A percentile compares a stretch with the other conserved stretches of the same genome.
These are phyloP conservation scores for Fusarium begoniae DNA, from an alignment of 2,329 filamentous ascomycete species.

Conservation along the genomic window DNA sequence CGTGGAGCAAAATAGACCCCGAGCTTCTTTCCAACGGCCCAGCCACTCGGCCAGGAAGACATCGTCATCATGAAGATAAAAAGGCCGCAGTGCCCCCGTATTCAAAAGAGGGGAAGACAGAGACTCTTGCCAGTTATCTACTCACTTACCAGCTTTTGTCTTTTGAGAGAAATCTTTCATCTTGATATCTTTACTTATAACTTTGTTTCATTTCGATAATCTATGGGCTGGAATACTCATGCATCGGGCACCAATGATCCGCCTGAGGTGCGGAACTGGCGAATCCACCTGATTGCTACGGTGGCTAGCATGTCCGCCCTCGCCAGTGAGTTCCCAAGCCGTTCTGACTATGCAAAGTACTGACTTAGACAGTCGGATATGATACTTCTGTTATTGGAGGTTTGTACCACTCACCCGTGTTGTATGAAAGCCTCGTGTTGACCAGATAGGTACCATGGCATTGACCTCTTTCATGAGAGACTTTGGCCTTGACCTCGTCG, in stretches of 20 bases:
- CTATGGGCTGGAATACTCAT: conserved; percentile 45
- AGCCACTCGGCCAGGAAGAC: background rate
- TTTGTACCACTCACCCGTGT: background rate
- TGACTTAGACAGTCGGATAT: conserved; percentile 45
- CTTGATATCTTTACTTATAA: background rate
- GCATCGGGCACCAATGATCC: conserved; percentile 51
- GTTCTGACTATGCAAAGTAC: background rate
- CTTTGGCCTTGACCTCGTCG: conserved; percentile 44
- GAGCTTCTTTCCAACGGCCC: background rate
- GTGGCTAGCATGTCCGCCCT: conserved; percentile 48
- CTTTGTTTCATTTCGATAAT: conserved; percentile 8
- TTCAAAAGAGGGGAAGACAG: background rate
- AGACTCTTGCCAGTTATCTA: conserved; percentile 1
- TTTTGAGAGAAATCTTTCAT: background rate
- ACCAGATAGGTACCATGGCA: conserved; percentile 46
- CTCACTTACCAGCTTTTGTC: background rate
- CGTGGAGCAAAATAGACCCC: conserved; percentile 19
- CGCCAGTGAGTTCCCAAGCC: conserved; percentile 39
- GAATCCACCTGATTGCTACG: conserved; percentile 46
- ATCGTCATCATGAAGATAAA: background rate
- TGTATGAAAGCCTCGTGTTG: fast-evolving
- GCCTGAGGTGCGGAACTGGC: conserved; percentile 48
- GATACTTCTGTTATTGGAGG: conserved; percentile 52
- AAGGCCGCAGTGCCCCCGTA: conserved; percentile 5
- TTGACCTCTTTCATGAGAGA: conserved; percentile 50